Percentiles rank a stretch among this genome's conserved stretches.
These are phyloP conservation scores for Sinapis alba DNA, from an alignment of 441 rosid species.

Conservation along the genomic window DNA sequence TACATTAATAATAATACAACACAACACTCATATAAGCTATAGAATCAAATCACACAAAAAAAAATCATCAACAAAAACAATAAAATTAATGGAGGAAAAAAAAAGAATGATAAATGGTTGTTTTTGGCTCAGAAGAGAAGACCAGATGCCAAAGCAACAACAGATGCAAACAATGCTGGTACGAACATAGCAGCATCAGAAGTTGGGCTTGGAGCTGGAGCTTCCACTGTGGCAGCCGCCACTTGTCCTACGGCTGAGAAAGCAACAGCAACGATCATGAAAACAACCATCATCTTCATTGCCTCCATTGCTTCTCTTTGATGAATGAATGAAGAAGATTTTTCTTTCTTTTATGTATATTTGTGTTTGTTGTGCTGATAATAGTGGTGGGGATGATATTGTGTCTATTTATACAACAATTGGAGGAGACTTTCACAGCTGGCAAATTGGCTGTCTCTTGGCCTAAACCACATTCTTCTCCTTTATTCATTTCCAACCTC, in stretches of 20 bases:
- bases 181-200: conserved; percentile 60
- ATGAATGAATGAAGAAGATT: conserved; percentile 1
- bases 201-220: conserved; percentile 72
- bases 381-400: conserved; percentile 28
- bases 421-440: neutral
- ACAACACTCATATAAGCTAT: conserved; percentile 33
- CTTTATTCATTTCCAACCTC: conserved; percentile 30
- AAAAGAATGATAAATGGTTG: conserved; percentile 15
- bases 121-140: conserved; percentile 44
- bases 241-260: conserved; percentile 49
- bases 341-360: neutral
- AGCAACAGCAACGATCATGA: conserved; percentile 50
- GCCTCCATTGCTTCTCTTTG: conserved; percentile 52
- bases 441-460: conserved; percentile 16
- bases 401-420: conserved; percentile 37
- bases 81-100: conserved; percentile 25
- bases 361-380: conserved; percentile 30
- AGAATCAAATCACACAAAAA: conserved; percentile 21
- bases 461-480: conserved; percentile 29
- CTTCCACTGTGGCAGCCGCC: conserved; percentile 54
- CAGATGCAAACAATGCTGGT: conserved; percentile 62
- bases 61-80: conserved; percentile 33
- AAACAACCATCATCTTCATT: conserved; percentile 47
- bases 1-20: conserved; percentile 15
- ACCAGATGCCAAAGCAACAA: conserved; percentile 59